Evolutionary conservation across 2,329 filamentous ascomycete species (phyloP), one percentile per base, ranked within the genome.

Genomic region (Phialophora chinensis): DNA sequence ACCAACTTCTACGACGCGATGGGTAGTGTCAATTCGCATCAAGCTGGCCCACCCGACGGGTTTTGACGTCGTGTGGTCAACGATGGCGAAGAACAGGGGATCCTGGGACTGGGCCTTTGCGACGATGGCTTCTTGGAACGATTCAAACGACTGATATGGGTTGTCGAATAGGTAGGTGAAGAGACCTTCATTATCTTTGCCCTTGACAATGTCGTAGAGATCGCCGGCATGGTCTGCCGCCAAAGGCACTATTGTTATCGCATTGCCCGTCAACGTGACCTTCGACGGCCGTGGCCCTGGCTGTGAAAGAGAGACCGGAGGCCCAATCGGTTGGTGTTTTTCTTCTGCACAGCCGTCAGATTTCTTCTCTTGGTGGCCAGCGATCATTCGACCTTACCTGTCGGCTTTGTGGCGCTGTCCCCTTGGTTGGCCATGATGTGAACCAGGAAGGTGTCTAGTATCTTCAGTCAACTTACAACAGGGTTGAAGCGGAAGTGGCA

Each of bases 1-100:
- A 2, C 88, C 88, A 27, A 89, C 81, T 70, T 90, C 88, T 0
- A 89, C 76, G 25, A 79, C 78, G 1, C 82, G 79, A 62, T 88
- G 79, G 0, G 72, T 69, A 0, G 83, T 78, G 4, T 81, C 77
- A 58, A 86, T 83, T 62, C 80, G 80, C 71, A 88, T 74, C 63
- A 82, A 67, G 4, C 71, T 71, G 5, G 79, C 68, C 35, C 83
- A 75, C 0, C 84, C 84, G 0, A 84, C 73, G 0, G 79, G 72
- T 60, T 79, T 78, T 8, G 76, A 73, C 2, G 59, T 62, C 10
- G 65, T 74, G 0, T 72, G 72, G 3, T 79, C 79, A 17, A 83
- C 73, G 27, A 86, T 78, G 12, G 81, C 77, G 70, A 79, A 86
- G 72, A 80, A 82, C 47, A 81, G 72, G 0, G 78, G 76, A 64